A percentile compares a stretch with the other conserved stretches of the same genome.
Evolutionary conservation across 768 basidiomycete species (phyloP).

Genomic region (Phlegmacium glaucopus): DNA sequence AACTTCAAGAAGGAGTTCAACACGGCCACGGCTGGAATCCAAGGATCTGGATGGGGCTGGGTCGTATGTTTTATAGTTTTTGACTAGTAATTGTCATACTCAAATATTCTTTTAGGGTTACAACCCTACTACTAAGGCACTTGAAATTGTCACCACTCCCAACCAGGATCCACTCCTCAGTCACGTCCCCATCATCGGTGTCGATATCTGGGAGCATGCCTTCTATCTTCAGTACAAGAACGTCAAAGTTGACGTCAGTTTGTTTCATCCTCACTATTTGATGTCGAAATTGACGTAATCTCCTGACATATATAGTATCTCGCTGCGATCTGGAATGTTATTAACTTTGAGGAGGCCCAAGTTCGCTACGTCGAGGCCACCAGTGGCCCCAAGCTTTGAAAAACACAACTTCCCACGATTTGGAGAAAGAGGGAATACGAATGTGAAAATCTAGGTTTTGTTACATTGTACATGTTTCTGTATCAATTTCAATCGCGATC

Average conservation of each 20-base stretch:
- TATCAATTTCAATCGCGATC: no score
- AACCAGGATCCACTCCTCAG: constrained; percentile 92
- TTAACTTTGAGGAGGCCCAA: constrained; percentile 91
- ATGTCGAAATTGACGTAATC: constrained; percentile 40
- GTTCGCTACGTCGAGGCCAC: constrained; percentile 50
- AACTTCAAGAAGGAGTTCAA: constrained; percentile 80
- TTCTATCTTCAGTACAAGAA: constrained; percentile 97
- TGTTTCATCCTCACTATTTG: constrained; percentile 25
- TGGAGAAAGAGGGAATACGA: not conserved
- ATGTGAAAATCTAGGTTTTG: not conserved
- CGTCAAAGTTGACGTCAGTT: constrained; percentile 86
- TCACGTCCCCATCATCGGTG: constrained; percentile 81
- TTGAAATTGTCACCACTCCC: constrained; percentile 87
- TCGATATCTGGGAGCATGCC: constrained; percentile 96
- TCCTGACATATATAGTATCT: constrained; percentile 74
- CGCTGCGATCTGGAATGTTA: constrained; percentile 92
- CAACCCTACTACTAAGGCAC: constrained; percentile 59
- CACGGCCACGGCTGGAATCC: constrained; percentile 77
- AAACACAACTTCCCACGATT: not conserved
- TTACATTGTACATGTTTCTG: not conserved
- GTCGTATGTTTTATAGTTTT: constrained; percentile 53
- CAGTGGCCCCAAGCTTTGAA: constrained; percentile 14
- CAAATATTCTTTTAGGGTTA: constrained; percentile 46
- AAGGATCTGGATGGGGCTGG: constrained; percentile 98
- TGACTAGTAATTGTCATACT: not conserved